These are phyloP conservation scores for Starmerella tilneyi DNA, from an alignment of 805 yeast species.

Conservation along the genomic window DNA sequence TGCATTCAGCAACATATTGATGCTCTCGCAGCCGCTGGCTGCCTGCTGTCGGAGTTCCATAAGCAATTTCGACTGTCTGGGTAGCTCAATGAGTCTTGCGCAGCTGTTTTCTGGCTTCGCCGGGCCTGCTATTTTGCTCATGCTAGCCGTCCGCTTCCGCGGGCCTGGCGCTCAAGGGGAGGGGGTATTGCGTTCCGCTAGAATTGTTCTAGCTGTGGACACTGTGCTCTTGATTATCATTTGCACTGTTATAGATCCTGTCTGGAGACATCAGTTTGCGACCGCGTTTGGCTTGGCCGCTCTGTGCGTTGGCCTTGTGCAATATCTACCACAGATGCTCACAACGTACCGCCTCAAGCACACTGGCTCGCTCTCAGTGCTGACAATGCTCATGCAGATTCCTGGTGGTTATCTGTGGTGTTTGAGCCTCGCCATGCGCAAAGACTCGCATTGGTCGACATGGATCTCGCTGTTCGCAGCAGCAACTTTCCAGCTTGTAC, in stretches of 20 bases:
- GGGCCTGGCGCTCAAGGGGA: constrained; percentile 29
- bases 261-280: constrained; percentile 8
- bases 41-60: constrained; percentile 45
- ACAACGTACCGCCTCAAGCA: constrained; percentile 62
- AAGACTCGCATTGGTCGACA: constrained; percentile 75
- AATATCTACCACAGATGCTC: constrained; percentile 68
- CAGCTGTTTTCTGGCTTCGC: constrained; percentile 25
- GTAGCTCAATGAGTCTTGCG: constrained; percentile 25
- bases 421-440: constrained; percentile 54
- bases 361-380: constrained; percentile 68
- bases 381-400: constrained; percentile 77
- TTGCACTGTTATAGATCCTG: background rate
- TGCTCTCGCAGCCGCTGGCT: constrained; percentile 48
- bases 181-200: constrained; percentile 28
- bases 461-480: constrained; percentile 75
- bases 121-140: constrained; percentile 24
- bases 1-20: constrained; percentile 54
- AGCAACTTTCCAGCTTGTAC: constrained; percentile 52
- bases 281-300: constrained; percentile 52
- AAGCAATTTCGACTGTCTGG: constrained; percentile 20
- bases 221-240: constrained; percentile 16
- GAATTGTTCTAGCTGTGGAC: constrained; percentile 19
- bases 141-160: constrained; percentile 26
- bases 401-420: constrained; percentile 85
- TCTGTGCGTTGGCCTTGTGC: constrained; percentile 52